Conservation (phyloP, 2,329 filamentous ascomycete species). For the Penicillium sp. region DNA sequence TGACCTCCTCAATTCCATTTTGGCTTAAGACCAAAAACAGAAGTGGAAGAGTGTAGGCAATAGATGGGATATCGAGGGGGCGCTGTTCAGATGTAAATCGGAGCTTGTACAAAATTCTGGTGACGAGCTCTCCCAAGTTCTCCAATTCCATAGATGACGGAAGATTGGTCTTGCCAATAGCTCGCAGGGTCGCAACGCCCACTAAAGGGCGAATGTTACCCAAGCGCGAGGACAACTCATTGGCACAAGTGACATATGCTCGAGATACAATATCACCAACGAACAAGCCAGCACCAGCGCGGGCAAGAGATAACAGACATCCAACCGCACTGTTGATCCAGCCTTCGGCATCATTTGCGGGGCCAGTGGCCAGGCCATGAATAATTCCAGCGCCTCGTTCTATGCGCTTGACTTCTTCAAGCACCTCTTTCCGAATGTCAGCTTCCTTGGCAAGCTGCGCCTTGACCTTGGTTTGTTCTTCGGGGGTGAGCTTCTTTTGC, state of each 20-base stretch:
- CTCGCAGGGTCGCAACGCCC: conserved; percentile 82
- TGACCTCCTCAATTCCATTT: conserved; percentile 70
- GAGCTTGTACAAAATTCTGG: conserved; percentile 85
- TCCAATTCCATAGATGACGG: conserved; percentile 75
- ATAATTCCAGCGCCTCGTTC: conserved; percentile 86
- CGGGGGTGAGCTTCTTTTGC: conserved; percentile 85
- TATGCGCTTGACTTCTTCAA: conserved; percentile 70
- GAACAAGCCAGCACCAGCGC: conserved; percentile 76
- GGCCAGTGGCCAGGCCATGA: conserved; percentile 77
- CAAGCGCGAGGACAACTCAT: conserved; percentile 73
- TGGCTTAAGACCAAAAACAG: conserved; percentile 77
- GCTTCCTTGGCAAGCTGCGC: conserved; percentile 88
- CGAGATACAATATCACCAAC: conserved; percentile 78
- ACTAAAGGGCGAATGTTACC: conserved; percentile 80
- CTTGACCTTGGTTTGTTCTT: conserved; percentile 88
- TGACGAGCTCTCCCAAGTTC: conserved; percentile 78
- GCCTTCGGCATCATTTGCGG: conserved; percentile 82
- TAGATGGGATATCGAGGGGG: conserved; percentile 85
- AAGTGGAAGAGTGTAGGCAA: conserved; percentile 85
- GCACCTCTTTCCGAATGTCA: conserved; percentile 74
- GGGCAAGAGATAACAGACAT: conserved; percentile 71
- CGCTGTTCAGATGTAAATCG: conserved; percentile 90
- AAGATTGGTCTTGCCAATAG: conserved; percentile 73
- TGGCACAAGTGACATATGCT: conserved; percentile 78
- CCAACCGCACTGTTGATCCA: conserved; percentile 87